These are phyloP conservation scores for Emergomyces africanus DNA, from an alignment of 2,329 filamentous ascomycete species.

Conservation along the genomic window DNA sequence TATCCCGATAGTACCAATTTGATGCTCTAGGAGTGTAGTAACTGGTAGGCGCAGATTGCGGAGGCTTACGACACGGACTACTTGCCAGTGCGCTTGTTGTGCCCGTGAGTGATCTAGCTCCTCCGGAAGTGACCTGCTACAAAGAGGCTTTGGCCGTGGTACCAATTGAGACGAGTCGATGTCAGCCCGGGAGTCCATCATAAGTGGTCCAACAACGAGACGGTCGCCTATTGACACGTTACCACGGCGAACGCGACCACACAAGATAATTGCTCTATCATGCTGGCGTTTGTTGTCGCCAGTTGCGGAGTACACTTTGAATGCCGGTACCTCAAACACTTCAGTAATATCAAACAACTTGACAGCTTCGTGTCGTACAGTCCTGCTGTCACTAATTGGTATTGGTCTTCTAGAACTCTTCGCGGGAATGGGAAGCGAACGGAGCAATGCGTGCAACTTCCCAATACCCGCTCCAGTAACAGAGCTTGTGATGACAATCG, in stretches of 20 bases:
- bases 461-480: conserved; percentile 74
- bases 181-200: conserved; percentile 32
- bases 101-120: conserved; percentile 38
- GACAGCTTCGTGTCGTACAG: conserved; percentile 37
- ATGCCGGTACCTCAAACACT: conserved; percentile 61
- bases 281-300: conserved; percentile 28
- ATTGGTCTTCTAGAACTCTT: conserved; percentile 24
- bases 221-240: conserved; percentile 63
- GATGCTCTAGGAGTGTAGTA: conserved; percentile 58
- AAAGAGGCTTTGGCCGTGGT: conserved; percentile 13
- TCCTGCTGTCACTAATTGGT: conserved; percentile 7
- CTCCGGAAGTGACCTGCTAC: conserved; percentile 22
- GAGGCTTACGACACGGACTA: conserved; percentile 69
- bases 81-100: conserved; percentile 61
- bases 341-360: conserved; percentile 85
- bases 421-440: conserved; percentile 57
- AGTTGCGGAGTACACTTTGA: conserved; percentile 39
- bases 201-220: conserved; percentile 66
- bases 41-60: conserved; percentile 80
- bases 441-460: conserved; percentile 68
- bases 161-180: conserved; percentile 10
- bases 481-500: conserved; percentile 77
- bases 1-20: conserved; percentile 82
- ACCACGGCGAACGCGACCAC: conserved; percentile 72
- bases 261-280: conserved; percentile 59